These are phyloP conservation scores for Calycina herbarum DNA, from an alignment of 2,329 filamentous ascomycete genomes.

Conservation along the genomic window DNA sequence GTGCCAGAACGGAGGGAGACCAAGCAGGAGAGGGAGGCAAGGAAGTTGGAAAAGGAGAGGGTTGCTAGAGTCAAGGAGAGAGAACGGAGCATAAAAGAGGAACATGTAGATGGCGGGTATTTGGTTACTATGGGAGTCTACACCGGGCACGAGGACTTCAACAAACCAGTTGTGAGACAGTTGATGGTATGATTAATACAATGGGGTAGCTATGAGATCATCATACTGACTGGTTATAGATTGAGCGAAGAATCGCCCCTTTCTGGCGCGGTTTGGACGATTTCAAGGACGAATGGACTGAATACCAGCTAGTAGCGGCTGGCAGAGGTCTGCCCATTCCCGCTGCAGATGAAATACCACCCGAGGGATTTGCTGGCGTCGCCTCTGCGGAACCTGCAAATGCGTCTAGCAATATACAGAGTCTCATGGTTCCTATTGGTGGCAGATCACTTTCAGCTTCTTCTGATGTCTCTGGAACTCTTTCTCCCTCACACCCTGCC, in stretches of 20 bases:
- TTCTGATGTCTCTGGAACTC: slow-evolving; percentile 65
- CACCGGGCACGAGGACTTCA: slow-evolving; percentile 89
- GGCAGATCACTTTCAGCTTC: slow-evolving; percentile 75
- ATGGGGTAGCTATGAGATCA: slow-evolving; percentile 1
- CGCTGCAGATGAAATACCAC: slow-evolving; percentile 76
- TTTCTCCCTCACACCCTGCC: slow-evolving; percentile 60
- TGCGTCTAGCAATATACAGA: slow-evolving; percentile 63
- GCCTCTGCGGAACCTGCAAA: slow-evolving; percentile 48
- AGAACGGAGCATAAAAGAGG: slow-evolving; percentile 85
- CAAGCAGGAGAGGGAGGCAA: slow-evolving; percentile 85
- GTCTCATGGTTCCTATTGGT: slow-evolving; percentile 76
- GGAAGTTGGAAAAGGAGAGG: slow-evolving; percentile 80
- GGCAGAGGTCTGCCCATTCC: slow-evolving; percentile 83
- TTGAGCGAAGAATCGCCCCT: slow-evolving; percentile 87
- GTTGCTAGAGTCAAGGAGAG: slow-evolving; percentile 75
- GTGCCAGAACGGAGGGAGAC: slow-evolving; percentile 69
- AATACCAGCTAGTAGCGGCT: slow-evolving; percentile 91
- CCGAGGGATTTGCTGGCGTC: slow-evolving; percentile 59
- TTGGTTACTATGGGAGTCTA: slow-evolving; percentile 94
- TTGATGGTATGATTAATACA: slow-evolving; percentile 66
- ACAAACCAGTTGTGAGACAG: slow-evolving; percentile 82
- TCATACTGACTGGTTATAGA: slow-evolving; percentile 52
- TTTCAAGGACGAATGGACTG: slow-evolving; percentile 84
- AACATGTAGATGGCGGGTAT: slow-evolving; percentile 92
- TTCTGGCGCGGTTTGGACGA: slow-evolving; percentile 96